Base-by-base conservation (phyloP, 2,329 filamentous ascomycete species). In the Paraphoma chrysanthemicola region DNA sequence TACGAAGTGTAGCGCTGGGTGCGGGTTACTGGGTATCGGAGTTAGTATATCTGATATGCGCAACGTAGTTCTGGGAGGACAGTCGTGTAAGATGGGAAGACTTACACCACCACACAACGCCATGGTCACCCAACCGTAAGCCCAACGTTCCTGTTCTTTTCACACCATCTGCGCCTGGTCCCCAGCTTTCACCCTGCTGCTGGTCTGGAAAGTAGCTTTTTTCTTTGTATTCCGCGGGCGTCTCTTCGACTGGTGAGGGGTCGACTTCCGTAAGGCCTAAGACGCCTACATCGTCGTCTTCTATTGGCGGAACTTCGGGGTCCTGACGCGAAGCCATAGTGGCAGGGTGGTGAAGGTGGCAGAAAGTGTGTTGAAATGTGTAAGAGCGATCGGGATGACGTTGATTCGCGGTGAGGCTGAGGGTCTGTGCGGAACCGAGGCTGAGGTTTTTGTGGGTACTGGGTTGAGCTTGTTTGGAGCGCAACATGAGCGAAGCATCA, bases 1-100 rank as follows among this genome's bases (percentile, higher is more conserved):
- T 97, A 96, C 64, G 90, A 92, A 1, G 92, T 95, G 82, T 96
- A 97, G 75, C 88, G 90, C 77, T 98, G 95, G 36, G 95, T 83
- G 46, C 90, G 86, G 5, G 84, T 84, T 51, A 96, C 90, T 92
- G 16, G 31, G 30, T 8, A 23, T 23, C 5, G 17, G 4, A 16
- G 30, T 56, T 41, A 55, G 59, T n/a, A 47, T 44, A 14, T 14
- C 9, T n/a, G n/a, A n/a, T n/a, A n/a, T n/a, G n/a, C n/a, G n/a
- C n/a, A n/a, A n/a, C n/a, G n/a, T n/a, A n/a, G 39, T 16, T 14
- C 4, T 53, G 45, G 28, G 17, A 8, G 16, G n/a, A n/a, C n/a
- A n/a, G 48, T n/a, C 4, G 36, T 12, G 7, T 8, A 12, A 31
- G 4, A 2, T 18, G 38, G 41, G 23, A 31, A 43, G 16, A 79